Percentiles rank a stretch among this genome's conserved stretches.
phyloP scores from a whole-genome alignment of 2,329 filamentous ascomycete genomes.

The Talaromyces pinophilus region DNA sequence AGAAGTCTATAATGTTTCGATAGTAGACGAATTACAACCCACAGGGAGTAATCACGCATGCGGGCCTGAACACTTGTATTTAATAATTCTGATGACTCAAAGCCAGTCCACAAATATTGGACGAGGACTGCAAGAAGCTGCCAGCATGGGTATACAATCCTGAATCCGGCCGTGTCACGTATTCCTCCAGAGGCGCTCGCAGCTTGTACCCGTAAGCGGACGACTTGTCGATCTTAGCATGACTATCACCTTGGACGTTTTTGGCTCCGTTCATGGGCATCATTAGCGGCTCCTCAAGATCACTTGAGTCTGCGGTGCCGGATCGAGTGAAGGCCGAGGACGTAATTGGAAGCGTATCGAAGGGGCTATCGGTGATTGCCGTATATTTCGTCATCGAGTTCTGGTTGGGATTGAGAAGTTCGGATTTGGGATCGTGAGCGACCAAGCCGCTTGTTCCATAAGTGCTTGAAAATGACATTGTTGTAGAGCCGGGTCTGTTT shows the following conservation, averaged over 20 bases:
- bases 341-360: neutral
- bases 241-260: neutral
- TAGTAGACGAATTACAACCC: neutral
- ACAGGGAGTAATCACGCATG: neutral
- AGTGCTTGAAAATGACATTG: neutral
- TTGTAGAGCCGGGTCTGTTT: neutral
- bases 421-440: neutral
- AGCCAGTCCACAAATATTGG: neutral
- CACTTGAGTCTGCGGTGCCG: neutral
- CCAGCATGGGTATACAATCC: neutral
- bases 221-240: neutral
- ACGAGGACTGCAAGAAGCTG: neutral
- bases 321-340: neutral
- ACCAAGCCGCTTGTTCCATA: neutral
- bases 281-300: conserved; percentile 4
- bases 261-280: conserved; percentile 8
- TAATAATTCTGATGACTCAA: conserved; percentile 3
- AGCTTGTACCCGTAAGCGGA: neutral
- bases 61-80: too few species aligned
- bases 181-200: neutral
- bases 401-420: neutral
- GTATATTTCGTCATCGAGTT: conserved; percentile 11
- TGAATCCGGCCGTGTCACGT: neutral
- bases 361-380: neutral
- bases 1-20: neutral